phyloP scores from a whole-genome alignment of 148 eudicot genomes.

The Euryodendron excelsum region DNA sequence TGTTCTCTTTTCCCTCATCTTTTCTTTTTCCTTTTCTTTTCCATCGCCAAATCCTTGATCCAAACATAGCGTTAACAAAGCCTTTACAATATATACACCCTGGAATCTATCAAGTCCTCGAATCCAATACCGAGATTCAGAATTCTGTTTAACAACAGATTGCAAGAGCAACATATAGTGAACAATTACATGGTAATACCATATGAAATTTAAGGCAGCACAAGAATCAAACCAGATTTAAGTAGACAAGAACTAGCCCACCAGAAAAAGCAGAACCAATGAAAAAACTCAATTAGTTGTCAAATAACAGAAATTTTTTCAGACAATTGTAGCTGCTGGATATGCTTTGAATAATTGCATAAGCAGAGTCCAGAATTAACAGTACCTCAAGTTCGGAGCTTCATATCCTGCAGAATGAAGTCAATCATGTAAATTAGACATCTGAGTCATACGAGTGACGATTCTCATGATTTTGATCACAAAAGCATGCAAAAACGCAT shows the following conservation, averaged over 20 bases:
- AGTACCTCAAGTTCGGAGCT: conserved; percentile 57
- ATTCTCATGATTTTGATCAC: not conserved
- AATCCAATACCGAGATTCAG: no score
- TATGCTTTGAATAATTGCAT: not conserved
- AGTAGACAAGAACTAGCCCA: not conserved
- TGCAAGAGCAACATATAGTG: not conserved
- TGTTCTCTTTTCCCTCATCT: no score
- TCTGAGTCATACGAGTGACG: not conserved
- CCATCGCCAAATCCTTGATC: no score
- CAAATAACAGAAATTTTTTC: conserved; percentile 4
- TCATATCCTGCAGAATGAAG: conserved; percentile 43
- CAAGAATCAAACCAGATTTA: not conserved
- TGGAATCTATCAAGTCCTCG: no score
- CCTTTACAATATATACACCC: no score
- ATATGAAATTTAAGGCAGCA: not conserved
- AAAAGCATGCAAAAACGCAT: no score
- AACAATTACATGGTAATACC: not conserved
- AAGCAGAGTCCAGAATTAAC: not conserved
- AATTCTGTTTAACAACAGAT: no score
- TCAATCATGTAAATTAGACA: not conserved
- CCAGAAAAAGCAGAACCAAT: not conserved
- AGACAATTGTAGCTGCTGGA: conserved; percentile 11
- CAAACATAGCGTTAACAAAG: no score
- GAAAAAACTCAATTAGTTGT: not conserved
- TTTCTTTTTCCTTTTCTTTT: no score